These are phyloP conservation scores for Boletellus emodensis DNA, from an alignment of 768 basidiomycete genomes.

Conservation along the genomic window DNA sequence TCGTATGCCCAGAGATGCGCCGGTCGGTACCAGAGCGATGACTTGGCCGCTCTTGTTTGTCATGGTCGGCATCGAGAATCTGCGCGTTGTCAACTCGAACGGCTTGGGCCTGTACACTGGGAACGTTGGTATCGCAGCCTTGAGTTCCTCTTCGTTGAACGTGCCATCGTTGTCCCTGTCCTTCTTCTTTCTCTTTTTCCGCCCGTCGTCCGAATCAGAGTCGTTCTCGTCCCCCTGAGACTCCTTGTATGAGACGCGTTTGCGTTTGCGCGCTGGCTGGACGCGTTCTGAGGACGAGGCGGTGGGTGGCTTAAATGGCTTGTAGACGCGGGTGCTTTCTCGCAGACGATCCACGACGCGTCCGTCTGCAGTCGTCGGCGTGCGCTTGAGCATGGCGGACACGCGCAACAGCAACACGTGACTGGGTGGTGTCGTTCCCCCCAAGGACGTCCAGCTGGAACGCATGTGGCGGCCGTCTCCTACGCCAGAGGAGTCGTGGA, in stretches of 20 bases:
- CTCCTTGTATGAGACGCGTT: conserved; percentile 83
- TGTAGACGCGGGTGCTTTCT: conserved; percentile 69
- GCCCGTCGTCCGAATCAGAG: conserved; percentile 47
- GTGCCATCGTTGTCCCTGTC: conserved; percentile 54
- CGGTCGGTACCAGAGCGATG: conserved; percentile 53
- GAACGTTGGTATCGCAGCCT: conserved; percentile 60
- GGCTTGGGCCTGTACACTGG: conserved; percentile 83
- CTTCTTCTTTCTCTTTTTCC: conserved; percentile 64
- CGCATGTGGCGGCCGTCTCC: conserved; percentile 29
- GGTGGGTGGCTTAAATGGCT: conserved; percentile 78
- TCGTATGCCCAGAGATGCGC: conserved; percentile 80
- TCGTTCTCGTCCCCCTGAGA: conserved; percentile 55
- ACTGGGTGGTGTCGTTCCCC: background rate
- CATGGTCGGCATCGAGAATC: conserved; percentile 86
- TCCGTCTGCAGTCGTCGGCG: conserved; percentile 68
- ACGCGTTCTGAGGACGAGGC: conserved; percentile 44
- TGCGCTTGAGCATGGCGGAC: conserved; percentile 55
- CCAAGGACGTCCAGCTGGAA: too few species aligned
- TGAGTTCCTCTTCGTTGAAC: conserved; percentile 60
- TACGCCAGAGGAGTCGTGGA: conserved; percentile 30
- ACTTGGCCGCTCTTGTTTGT: conserved; percentile 62
- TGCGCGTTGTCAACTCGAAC: conserved; percentile 53
- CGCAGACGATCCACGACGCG: conserved; percentile 61
- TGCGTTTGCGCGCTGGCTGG: conserved; percentile 77
- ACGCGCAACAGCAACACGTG: conserved; percentile 25